Conservation (phyloP, 1,284 basidiomycete genomes). For the Hypsizygus ulmarius region DNA sequence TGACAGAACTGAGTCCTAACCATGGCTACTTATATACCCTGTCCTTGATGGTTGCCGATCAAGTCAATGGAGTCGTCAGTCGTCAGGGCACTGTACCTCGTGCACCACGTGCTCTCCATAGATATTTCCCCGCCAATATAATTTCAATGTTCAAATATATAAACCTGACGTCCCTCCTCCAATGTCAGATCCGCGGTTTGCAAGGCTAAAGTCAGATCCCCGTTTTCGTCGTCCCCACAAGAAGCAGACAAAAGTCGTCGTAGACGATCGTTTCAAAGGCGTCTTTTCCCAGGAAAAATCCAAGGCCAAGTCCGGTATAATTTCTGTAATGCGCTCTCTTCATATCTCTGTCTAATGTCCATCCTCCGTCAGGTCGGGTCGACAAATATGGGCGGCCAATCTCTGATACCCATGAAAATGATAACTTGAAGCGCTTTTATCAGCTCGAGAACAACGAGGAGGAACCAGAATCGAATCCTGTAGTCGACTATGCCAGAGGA, state of each 20-base stretch:
- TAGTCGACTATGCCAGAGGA: constrained; percentile 88
- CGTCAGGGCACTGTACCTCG: neutral
- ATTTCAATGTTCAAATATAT: too few species aligned
- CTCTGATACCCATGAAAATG: constrained; percentile 66
- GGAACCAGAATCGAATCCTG: constrained; percentile 35
- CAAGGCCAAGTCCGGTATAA: constrained; percentile 38
- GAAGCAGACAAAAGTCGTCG: constrained; percentile 78
- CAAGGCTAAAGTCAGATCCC: constrained; percentile 86
- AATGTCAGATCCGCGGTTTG: constrained; percentile 86
- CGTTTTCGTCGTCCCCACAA: constrained; percentile 86
- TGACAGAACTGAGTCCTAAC: constrained; percentile 17
- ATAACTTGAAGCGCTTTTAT: constrained; percentile 84
- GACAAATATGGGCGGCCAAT: constrained; percentile 91
- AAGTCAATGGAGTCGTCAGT: constrained; percentile 11
- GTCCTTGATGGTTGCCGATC: constrained; percentile 17
- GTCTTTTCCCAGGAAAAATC: constrained; percentile 60
- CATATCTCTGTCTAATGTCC: constrained; percentile 3
- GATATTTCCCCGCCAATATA: neutral
- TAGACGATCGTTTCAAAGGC: constrained; percentile 93
- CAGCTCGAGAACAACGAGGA: constrained; percentile 55
- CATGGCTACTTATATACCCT: constrained; percentile 10
- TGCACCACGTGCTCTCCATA: constrained; percentile 8
- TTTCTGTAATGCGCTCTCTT: constrained; percentile 10
- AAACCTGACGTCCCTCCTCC: too few species aligned
- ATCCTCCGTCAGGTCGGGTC: constrained; percentile 51